Conservation (phyloP, 2,329 filamentous ascomycete genomes). For the Fusarium nematophilum region DNA sequence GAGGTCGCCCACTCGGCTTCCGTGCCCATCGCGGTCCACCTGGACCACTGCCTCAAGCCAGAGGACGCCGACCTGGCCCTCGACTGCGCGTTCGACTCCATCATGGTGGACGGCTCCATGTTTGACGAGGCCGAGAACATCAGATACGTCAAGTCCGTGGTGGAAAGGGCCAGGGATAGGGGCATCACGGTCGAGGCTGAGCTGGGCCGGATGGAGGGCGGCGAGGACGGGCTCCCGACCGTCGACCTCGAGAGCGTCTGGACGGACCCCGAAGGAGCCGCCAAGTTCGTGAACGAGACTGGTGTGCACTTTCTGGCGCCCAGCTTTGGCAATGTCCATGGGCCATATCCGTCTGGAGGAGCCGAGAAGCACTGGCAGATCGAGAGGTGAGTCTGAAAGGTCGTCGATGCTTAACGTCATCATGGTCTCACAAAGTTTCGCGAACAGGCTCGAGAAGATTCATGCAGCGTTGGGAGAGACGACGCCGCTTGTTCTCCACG, state of each 20-base stretch:
- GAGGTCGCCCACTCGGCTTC: slow-evolving; percentile 5
- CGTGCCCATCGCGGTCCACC: slow-evolving; percentile 2
- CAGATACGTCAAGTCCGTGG: slow-evolving; percentile 1
- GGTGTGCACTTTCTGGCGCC: slow-evolving; percentile 10
- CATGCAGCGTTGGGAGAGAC: neutral
- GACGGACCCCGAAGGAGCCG: slow-evolving; percentile 4
- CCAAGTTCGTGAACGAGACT: neutral
- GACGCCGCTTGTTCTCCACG: slow-evolving; percentile 9
- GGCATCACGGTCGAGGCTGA: slow-evolving; percentile 5
- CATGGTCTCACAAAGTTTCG: neutral
- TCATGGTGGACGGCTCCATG: slow-evolving; percentile 14
- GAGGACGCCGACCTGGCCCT: slow-evolving; percentile 1
- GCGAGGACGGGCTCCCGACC: slow-evolving; percentile 5
- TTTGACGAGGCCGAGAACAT: slow-evolving; percentile 7
- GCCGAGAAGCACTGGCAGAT: slow-evolving; percentile 7
- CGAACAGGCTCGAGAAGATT: slow-evolving; percentile 5
- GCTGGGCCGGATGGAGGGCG: slow-evolving; percentile 7
- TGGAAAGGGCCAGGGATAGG: slow-evolving; percentile 2
- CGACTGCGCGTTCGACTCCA: slow-evolving; percentile 8
- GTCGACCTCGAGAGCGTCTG: slow-evolving; percentile 1
- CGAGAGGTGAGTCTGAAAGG: neutral
- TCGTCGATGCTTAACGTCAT: too few species aligned
- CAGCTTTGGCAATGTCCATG: slow-evolving; percentile 10
- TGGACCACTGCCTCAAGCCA: slow-evolving; percentile 9
- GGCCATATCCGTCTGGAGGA: neutral